Evolutionary conservation across 805 yeast genomes (phyloP), one percentile per base, ranked within the genome.

Genomic region (Yamadazyma ubonensis): DNA sequence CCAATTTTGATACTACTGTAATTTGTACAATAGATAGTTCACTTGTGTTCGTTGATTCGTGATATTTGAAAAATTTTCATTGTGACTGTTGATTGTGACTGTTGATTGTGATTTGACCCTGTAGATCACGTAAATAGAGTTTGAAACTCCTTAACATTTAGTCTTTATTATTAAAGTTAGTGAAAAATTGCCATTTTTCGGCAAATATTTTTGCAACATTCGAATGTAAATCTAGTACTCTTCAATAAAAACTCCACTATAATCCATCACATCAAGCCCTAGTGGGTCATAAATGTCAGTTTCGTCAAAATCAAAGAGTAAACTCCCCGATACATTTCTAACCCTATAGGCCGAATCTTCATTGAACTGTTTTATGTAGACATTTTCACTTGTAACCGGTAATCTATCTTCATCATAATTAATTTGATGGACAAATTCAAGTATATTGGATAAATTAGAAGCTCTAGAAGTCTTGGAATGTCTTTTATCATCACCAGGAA

Each of bases 341-440:
- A 33, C 44, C 10, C 20, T 28, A 29, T 47, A 47, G 10, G 39
- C 39, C 6, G 38, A 17, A 6, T 27, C 33, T 3, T 19, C 15
- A 26, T 45, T 45, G 22, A 45, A 45, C 6, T 33, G 11, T 1
- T 6, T 18, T 11, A 44, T 18, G 5, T 31, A 19, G 4, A 17
- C 25, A 6, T 3, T 7, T 16, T 41, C 44, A 29, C 21, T 5
- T 5, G 16, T 10, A 5, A 32, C 27, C n/a, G 26, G 35, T 10
- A 23, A 4, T 29, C 15, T 36, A 8, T 16, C 35, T 15, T 28
- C 29, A n/a, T 43, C 47, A 14, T 35, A 46, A 20, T 46, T 30
- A 12, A 46, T 46, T 10, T 43, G 39, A 27, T 36, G 32, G 3
- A 43, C 41, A 27, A 46, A 43, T 19, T 46, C 50, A 34, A 44